Evolutionary conservation across 2,329 filamentous ascomycete species (phyloP).

Genomic region (Paraconiothyrium sp.): DNA sequence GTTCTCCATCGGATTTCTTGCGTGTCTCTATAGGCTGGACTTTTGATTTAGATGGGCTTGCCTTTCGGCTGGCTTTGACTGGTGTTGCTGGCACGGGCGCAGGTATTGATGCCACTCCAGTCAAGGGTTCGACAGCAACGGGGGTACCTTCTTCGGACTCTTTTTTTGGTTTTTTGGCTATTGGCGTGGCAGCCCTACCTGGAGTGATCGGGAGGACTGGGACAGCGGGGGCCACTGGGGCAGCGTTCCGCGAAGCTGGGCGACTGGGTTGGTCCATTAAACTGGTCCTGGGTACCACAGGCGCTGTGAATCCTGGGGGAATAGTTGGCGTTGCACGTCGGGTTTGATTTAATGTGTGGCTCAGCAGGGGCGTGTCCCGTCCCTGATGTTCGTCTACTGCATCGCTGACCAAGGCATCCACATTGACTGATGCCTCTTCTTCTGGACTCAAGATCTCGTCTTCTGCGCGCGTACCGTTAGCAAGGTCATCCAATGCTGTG

Average conservation of each 20-base stretch:
- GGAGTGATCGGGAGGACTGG: conserved; percentile 54
- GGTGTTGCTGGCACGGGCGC: conserved; percentile 33
- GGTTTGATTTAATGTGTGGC: conserved; percentile 46
- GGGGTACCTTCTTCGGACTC: conserved; percentile 16
- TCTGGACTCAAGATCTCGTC: conserved; percentile 67
- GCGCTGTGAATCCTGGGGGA: conserved; percentile 55
- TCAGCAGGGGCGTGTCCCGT: conserved; percentile 27
- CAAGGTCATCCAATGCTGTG: conserved; percentile 25
- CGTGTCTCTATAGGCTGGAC: conserved; percentile 24
- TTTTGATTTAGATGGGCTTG: conserved; percentile 25
- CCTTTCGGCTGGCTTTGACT: conserved; percentile 25
- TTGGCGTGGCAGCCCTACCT: conserved; percentile 40
- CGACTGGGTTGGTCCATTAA: conserved; percentile 33
- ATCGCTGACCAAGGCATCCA: conserved; percentile 75
- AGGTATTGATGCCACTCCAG: conserved; percentile 12
- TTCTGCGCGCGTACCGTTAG: conserved; percentile 63
- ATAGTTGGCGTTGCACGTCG: conserved; percentile 56
- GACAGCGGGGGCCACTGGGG: conserved; percentile 46
- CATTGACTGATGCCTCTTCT: conserved; percentile 69
- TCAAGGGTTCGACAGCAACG: conserved; percentile 1
- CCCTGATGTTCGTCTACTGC: conserved; percentile 46
- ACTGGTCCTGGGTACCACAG: conserved; percentile 36
- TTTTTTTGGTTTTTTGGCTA: conserved; percentile 36
- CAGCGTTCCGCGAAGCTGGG: conserved; percentile 47
- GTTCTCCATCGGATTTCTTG: conserved; percentile 26